Evolutionary conservation across 2,329 filamentous ascomycete genomes (phyloP).

Genomic region (Triangularia setosa): DNA sequence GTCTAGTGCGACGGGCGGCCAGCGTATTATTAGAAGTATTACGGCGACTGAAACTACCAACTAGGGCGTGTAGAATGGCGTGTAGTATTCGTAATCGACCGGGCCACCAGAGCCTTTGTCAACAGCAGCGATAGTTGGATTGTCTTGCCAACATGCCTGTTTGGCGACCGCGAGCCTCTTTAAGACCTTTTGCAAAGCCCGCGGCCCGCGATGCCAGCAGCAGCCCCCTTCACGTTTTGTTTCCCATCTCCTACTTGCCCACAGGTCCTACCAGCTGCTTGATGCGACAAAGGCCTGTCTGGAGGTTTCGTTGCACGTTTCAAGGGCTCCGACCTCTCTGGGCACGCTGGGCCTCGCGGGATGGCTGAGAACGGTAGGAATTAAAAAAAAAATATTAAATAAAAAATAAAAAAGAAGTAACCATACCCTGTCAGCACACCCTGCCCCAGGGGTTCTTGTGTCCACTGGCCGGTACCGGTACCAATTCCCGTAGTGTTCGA

Average conservation of each 20-base stretch:
- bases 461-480: conserved; percentile 9
- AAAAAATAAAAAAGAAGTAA: conserved; percentile 10
- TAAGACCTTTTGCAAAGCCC: conserved; percentile 22
- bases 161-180: conserved; percentile 21
- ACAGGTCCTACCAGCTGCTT: conserved; percentile 7
- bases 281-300: conserved; percentile 27
- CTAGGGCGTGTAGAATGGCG: neutral
- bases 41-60: conserved; percentile 17
- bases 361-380: conserved; percentile 10
- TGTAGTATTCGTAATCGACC: conserved; percentile 9
- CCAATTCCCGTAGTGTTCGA: neutral
- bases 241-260: conserved; percentile 18
- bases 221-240: conserved; percentile 17
- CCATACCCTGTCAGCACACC: conserved; percentile 2
- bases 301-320: conserved; percentile 27
- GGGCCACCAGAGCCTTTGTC: conserved; percentile 27
- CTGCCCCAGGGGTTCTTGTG: neutral
- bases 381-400: too few relatives aligned
- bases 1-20: conserved; percentile 10
- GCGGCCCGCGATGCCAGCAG: conserved; percentile 17
- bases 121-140: conserved; percentile 21
- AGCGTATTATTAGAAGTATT: conserved; percentile 19
- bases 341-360: conserved; percentile 8
- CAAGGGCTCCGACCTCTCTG: conserved; percentile 21
- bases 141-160: conserved; percentile 15